Base-by-base conservation (phyloP, 2,329 filamentous ascomycete species). In the Thielaviopsis populi region DNA sequence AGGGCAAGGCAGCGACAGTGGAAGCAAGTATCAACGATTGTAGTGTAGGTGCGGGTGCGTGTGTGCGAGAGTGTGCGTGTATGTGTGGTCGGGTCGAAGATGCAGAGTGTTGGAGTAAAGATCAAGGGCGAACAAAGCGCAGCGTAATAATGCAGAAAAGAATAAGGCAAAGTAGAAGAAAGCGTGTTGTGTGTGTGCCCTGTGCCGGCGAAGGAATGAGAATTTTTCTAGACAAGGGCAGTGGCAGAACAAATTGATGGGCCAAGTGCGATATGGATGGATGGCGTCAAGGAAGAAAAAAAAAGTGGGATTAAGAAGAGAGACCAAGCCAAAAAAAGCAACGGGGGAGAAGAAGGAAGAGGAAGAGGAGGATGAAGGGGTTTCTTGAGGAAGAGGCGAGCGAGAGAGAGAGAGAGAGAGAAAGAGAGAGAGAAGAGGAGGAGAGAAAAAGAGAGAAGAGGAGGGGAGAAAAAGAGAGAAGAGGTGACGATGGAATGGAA, bases 131-230 rank as follows among this genome's bases (percentile, higher is more conserved):
- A 50, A 19, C 46, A 50, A 50, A 50, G 46, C 46, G 50, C 50
- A 56, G 50, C n/a, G 50, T 56, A 56, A 56, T 30, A 56, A 56
- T 56, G 50, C 50, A 56, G 15, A n/a, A n/a, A 11, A 30, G 24
- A 56, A 22, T 37, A 48, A 48, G 10, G 22, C n/a, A 61, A 37
- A 48, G 42, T 37, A 46, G 30, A 46, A 58, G 53, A 63, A 61
- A 60, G 37, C 46, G 58, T 40, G 53, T 59, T 27, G 24, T 56
- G 50, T 53, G 48, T 56, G 50, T 56, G 50, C 50, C 54, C 61
- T 56, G 64, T 66, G 64, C 58, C 54, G 60, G 61, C 41, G 64
- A 59, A 63, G 64, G 64, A 66, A 66, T 66, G 64, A 63, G 64
- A 66, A 66, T 63, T 66, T 66, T 66, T 66, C 58, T 63, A 61